phyloP scores from a whole-genome alignment of 1,284 basidiomycete species.

The Apiotrichum brassicae region DNA sequence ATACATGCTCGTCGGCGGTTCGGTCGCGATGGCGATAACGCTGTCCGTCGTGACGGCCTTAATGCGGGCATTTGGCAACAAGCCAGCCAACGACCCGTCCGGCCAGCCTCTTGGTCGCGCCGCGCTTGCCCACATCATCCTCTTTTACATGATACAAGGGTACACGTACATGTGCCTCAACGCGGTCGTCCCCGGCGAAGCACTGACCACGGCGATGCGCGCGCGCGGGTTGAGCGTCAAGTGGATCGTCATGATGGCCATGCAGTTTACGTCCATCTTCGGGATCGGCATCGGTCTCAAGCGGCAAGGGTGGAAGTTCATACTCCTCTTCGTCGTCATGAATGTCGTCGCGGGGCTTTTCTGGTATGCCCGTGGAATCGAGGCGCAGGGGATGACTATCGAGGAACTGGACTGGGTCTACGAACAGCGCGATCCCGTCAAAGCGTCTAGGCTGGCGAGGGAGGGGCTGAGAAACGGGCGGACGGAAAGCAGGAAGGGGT shows the following conservation, averaged over 20 bases:
- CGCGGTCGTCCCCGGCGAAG: slow-evolving; percentile 56
- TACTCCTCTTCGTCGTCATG: slow-evolving; percentile 41
- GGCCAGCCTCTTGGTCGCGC: neutral
- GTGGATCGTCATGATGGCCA: slow-evolving; percentile 48
- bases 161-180: slow-evolving; percentile 45
- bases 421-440: neutral
- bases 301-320: neutral
- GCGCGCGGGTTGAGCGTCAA: slow-evolving; percentile 54
- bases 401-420: slow-evolving; percentile 25
- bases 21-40: neutral
- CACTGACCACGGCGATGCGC: slow-evolving; percentile 54
- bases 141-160: slow-evolving; percentile 3
- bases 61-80: neutral
- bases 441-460: too few species aligned
- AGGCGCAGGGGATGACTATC: slow-evolving; percentile 39
- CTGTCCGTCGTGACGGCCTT: neutral
- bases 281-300: neutral
- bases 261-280: slow-evolving; percentile 26
- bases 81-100: neutral
- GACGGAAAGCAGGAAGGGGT: too few species aligned
- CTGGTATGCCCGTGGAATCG: slow-evolving; percentile 47
- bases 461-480: too few species aligned
- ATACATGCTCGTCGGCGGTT: neutral
- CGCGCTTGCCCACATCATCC: slow-evolving; percentile 1
- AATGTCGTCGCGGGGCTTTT: slow-evolving; percentile 37